A percentile compares a stretch with the other conserved stretches of the same genome.
These are phyloP conservation scores for Trypanosoma avium DNA, from an alignment of 208 protist genomes.

Conservation along the genomic window DNA sequence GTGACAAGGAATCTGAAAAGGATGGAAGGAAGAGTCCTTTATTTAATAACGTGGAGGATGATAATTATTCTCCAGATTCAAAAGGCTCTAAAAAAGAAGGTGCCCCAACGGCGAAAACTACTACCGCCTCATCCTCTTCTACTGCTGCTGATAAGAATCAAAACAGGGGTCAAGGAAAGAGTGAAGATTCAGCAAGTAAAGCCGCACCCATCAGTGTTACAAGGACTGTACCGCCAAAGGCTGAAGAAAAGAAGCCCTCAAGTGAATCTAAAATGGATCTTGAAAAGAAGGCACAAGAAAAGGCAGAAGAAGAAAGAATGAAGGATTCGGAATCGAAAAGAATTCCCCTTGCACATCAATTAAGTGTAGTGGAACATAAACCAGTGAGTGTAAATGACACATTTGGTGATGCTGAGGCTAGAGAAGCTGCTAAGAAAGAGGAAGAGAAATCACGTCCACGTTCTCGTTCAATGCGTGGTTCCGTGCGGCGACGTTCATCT, in stretches of 20 bases:
- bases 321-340: background rate
- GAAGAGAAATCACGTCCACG: background rate
- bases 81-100: too few species aligned
- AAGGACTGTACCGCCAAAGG: background rate
- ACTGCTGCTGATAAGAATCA: too few species aligned
- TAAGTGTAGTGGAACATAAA: conserved; percentile 11
- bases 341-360: conserved; percentile 18
- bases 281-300: conserved; percentile 1
- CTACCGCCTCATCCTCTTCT: too few species aligned
- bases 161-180: too few species aligned
- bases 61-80: too few species aligned
- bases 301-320: conserved; percentile 3
- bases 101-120: too few species aligned
- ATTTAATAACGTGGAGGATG: too few species aligned
- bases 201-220: too few species aligned
- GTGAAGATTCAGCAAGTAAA: too few species aligned
- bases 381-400: conserved; percentile 2
- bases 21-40: too few species aligned
- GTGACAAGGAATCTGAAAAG: too few species aligned
- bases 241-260: conserved; percentile 5
- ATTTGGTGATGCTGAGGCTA: conserved; percentile 16
- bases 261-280: background rate
- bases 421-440: background rate
- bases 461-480: conserved; percentile 10
- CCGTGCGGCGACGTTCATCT: conserved; percentile 29